Evolutionary conservation across 768 basidiomycete genomes (phyloP), one percentile per base, ranked within the genome.

Genomic region (Mycena galericulata): DNA sequence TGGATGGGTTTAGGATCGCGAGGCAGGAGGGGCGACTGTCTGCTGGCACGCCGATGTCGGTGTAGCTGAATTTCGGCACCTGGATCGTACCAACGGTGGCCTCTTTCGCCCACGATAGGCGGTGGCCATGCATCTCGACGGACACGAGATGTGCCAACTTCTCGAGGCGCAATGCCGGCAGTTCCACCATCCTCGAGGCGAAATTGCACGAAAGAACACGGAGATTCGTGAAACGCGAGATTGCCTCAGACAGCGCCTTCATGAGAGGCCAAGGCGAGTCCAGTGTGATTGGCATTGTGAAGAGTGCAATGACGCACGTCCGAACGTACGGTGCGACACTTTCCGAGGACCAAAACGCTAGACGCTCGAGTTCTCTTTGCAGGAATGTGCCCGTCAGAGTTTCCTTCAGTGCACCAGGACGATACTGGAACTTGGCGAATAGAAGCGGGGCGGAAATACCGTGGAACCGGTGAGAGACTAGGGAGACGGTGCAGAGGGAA

Each of bases 331-430:
- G 63, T 7, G 63, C 54, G n/a, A 57, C 26, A 1, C 3, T 12
- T 3, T 40, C 55, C 14, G 63, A 65, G 22, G 63, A 57, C 55
- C 63, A 65, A 17, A 65, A 65, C 3, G 26, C 40, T 2, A 65
- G 46, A 0, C 63, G 55, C 6, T 47, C 55, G 1, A 65, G 22
- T 18, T 50, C 38, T 27, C 26, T 4, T 1, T n/a, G 22, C 20
- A 64, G n/a, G 15, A 15, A 15, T 7, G 55, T 41, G 1, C 55
- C 55, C 15, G 27, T 24, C 2, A 17, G 15, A 1, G 2, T 11
- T 4, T 10, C 11, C 29, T 47, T 36, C 4, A 24, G 12, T 3
- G 14, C 20, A 26, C 46, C 54, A 4, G 62, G 62, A n/a, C 27
- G 55, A 20, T 40, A 65, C 3, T 27, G 29, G 34, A 65, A 58